Percentiles rank a stretch among this genome's conserved stretches.
Conservation (phyloP, 345 rosid species). For the Murraya koenigii region DNA sequence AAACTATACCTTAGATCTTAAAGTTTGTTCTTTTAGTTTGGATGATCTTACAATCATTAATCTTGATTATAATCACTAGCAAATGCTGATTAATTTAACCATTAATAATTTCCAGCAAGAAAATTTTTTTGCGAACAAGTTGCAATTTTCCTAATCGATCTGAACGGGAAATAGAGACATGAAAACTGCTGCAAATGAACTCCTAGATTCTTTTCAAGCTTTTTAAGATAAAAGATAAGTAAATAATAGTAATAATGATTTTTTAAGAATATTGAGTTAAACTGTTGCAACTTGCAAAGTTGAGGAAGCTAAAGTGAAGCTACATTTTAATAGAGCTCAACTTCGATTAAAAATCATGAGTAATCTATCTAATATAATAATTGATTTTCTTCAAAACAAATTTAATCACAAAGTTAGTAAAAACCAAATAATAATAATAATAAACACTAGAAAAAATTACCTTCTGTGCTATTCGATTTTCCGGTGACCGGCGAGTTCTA, state of each 20-base stretch:
- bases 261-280: too few species aligned
- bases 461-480: not conserved
- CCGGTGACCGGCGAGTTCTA: too few species aligned
- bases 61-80: not conserved
- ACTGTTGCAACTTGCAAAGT: too few species aligned
- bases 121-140: not conserved
- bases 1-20: too few species aligned
- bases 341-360: too few species aligned
- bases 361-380: too few species aligned
- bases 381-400: not conserved
- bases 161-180: not conserved
- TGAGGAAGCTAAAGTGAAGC: too few species aligned
- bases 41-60: not conserved
- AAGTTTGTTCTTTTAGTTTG: not conserved
- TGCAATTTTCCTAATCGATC: not conserved
- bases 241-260: too few species aligned
- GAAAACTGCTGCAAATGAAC: not conserved
- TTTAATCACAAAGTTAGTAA: too few species aligned
- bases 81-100: not conserved
- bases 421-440: too few species aligned
- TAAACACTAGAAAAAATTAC: not conserved
- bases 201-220: not conserved
- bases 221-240: too few species aligned
- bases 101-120: not conserved
- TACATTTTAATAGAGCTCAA: too few species aligned